Evolutionary conservation across 768 basidiomycete genomes (phyloP).

Genomic region (Lyophyllum atratum): DNA sequence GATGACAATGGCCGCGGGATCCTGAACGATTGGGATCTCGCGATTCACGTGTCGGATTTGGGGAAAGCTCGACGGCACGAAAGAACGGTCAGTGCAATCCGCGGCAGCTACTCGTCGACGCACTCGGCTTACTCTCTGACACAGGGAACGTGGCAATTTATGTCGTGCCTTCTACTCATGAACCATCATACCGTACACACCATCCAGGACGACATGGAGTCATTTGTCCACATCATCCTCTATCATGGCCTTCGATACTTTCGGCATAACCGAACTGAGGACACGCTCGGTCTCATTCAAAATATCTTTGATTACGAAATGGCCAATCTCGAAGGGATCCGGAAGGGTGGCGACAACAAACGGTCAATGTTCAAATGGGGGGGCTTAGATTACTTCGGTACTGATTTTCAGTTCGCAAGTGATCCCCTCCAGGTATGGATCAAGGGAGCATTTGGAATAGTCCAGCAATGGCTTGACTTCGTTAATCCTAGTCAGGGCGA

Average conservation of each 20-base stretch:
- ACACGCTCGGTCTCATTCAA: background rate
- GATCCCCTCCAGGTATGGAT: constrained; percentile 1
- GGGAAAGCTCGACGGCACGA: background rate
- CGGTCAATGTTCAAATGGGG: background rate
- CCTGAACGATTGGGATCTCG: constrained; percentile 20
- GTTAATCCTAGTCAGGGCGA: background rate
- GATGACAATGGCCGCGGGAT: constrained; percentile 2
- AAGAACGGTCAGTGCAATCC: constrained; percentile 4
- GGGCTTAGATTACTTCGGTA: background rate
- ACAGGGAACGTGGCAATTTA: constrained; percentile 16
- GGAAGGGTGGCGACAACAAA: background rate
- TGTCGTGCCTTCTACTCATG: constrained; percentile 8
- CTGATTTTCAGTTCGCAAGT: background rate
- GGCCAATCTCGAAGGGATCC: background rate
- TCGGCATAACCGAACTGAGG: background rate
- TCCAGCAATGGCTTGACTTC: constrained; percentile 1
- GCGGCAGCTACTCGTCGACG: background rate
- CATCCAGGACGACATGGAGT: constrained; percentile 14
- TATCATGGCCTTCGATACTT: constrained; percentile 11
- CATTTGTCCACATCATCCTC: constrained; percentile 8
- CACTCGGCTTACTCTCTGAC: background rate
- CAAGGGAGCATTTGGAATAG: background rate
- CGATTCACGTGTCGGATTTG: background rate
- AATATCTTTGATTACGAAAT: background rate
- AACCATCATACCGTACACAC: background rate